Conservation (phyloP, 2,329 filamentous ascomycete genomes). For the Ophiosphaerella narmari region DNA sequence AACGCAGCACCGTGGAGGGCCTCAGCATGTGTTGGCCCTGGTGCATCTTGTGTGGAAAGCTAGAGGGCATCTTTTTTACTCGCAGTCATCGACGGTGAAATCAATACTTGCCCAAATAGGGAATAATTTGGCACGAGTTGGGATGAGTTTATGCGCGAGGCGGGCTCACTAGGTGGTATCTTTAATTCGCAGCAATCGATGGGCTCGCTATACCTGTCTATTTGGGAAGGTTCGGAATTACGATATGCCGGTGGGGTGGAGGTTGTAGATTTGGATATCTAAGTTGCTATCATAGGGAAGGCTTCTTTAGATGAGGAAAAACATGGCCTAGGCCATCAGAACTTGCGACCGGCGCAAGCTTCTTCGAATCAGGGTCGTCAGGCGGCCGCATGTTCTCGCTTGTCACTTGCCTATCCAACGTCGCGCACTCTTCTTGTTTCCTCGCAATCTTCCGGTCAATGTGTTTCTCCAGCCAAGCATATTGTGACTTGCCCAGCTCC, state of each 20-base stretch:
- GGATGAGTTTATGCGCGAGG: too few species aligned
- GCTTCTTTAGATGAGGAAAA: constrained; percentile 42
- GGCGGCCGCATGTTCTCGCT: constrained; percentile 6
- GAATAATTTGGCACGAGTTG: neutral
- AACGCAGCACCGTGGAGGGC: too few species aligned
- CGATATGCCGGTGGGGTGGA: too few species aligned
- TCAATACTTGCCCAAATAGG: neutral
- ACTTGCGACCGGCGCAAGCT: constrained; percentile 11
- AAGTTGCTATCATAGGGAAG: constrained; percentile 48
- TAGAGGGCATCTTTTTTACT: too few species aligned
- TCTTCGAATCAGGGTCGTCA: constrained; percentile 8
- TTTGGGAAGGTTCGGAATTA: neutral
- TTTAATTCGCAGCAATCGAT: neutral
- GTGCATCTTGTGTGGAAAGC: too few species aligned
- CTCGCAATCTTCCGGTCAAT: constrained; percentile 34
- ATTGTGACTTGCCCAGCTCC: constrained; percentile 31
- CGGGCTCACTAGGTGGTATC: too few species aligned
- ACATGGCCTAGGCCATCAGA: constrained; percentile 30
- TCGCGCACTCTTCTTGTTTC: constrained; percentile 12
- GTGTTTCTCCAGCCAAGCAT: constrained; percentile 43
- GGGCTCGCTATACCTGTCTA: neutral
- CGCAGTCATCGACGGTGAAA: neutral
- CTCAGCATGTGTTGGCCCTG: too few species aligned
- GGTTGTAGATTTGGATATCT: neutral
- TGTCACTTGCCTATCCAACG: neutral